Base-by-base conservation (phyloP, 2,329 filamentous ascomycete species). In the Eutypella sp. region DNA sequence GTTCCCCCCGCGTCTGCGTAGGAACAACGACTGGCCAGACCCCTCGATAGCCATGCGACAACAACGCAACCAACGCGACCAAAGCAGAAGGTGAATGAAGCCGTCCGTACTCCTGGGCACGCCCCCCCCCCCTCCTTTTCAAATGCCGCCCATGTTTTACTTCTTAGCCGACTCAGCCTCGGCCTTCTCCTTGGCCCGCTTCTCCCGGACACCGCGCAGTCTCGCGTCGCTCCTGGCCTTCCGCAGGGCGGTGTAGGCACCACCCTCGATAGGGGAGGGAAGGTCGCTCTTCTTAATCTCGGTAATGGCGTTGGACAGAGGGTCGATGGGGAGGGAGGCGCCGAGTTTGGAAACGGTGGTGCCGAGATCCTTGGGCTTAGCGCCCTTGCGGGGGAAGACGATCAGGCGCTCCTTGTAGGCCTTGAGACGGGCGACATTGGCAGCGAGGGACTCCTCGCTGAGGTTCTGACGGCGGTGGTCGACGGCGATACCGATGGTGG, bases 401-500 rank as follows among this genome's bases (percentile, higher is more conserved):
- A 99, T 96, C 68, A 99, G 79, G 69, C 90, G 89, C 69, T 86
- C 83, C 79, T 87, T 88, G 90, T 96, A 99, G 71, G 89, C 89
- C 84, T 96, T 91, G 70, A 99, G 89, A 69, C 93, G 93, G 73
- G 87, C 87, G 65, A 99, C 92, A 78, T 99, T 99, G 81, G 81
- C 81, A 72, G 89, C 81, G 65, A 97, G 85, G 59, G 87, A 87
- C 83, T 97, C 93, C 79, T 95, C 89, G 68, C 86, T 93, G 68
- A 95, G 86, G 83, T 97, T 99, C 79, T 89, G 84, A 74, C 93
- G 92, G 78, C 93, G 92, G 74, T 83, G 80, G 76, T 99, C 93
- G 78, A 99, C 92, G 60, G 89, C 73, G 75, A 99, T 97, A 74
- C 93, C 93, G 78, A 99, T 88, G 72, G 93, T 97, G 67, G 86